Evolutionary conservation across 2,329 filamentous ascomycete species (phyloP).

Genomic region (Penicillium sp.): DNA sequence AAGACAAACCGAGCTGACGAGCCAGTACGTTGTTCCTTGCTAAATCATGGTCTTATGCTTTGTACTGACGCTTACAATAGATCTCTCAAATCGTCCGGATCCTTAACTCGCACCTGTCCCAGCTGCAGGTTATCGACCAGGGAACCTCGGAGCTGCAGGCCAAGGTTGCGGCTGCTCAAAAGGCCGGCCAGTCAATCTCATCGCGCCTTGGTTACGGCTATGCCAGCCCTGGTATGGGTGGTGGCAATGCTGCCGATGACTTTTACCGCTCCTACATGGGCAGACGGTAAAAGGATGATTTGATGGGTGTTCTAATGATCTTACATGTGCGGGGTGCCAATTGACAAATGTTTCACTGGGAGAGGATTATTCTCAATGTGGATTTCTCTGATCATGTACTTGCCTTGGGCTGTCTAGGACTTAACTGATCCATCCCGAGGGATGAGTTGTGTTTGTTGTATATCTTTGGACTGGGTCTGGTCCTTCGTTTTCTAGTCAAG

Average conservation of each 20-base stretch:
- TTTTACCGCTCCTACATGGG: constrained; percentile 90
- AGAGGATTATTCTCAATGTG: not conserved
- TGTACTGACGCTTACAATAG: constrained; percentile 48
- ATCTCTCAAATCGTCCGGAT: constrained; percentile 94
- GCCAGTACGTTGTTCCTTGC: constrained; percentile 63
- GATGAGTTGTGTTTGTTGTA: constrained; percentile 9
- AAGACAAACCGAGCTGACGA: constrained; percentile 88
- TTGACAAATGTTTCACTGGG: constrained; percentile 11
- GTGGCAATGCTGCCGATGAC: constrained; percentile 72
- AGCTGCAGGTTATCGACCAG: constrained; percentile 90
- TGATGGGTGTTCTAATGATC: constrained; percentile 33
- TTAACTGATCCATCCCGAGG: not conserved
- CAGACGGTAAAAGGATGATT: constrained; percentile 54
- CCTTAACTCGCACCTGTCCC: constrained; percentile 86
- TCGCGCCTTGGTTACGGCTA: constrained; percentile 41
- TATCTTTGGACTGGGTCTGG: constrained; percentile 3
- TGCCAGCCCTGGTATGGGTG: constrained; percentile 42
- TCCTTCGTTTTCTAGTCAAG: not conserved
- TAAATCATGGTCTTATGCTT: not conserved
- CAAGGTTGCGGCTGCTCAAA: constrained; percentile 81
- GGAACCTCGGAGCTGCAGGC: constrained; percentile 78
- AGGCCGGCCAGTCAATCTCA: constrained; percentile 65
- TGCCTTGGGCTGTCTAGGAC: not conserved
- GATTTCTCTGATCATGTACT: not conserved
- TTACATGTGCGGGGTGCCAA: constrained; percentile 31